Conservation (phyloP, 164 flowering plant genomes). For the Taxillus chinensis region DNA sequence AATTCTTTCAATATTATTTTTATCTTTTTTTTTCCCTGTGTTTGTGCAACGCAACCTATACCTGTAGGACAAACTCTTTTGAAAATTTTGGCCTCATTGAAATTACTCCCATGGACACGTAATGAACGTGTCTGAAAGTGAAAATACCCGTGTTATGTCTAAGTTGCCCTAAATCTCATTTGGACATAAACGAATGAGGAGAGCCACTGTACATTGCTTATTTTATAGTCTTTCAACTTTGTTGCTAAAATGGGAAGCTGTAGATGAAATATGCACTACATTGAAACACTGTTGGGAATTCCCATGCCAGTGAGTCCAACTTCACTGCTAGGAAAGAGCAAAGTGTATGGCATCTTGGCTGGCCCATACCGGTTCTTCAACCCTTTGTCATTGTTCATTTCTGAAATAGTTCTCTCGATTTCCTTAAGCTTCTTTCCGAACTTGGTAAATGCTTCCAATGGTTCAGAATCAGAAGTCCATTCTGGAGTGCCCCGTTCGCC, state of each 20-base stretch:
- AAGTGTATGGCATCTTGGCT: constrained; percentile 31
- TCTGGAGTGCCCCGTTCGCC: constrained; percentile 7
- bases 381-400: constrained; percentile 19
- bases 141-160: too few species aligned
- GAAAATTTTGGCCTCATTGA: too few species aligned
- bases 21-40: too few species aligned
- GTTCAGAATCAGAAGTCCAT: constrained; percentile 28
- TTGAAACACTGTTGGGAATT: constrained; percentile 41
- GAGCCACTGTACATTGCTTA: too few species aligned
- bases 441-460: constrained; percentile 26
- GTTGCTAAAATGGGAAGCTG: not conserved
- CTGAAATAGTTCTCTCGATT: constrained; percentile 19
- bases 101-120: too few species aligned
- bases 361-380: constrained; percentile 37
- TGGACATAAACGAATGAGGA: too few species aligned
- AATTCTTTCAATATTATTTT: too few species aligned
- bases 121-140: too few species aligned
- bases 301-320: constrained; percentile 37
- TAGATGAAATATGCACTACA: not conserved
- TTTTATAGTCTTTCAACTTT: too few species aligned
- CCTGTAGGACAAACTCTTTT: too few species aligned
- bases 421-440: constrained; percentile 25
- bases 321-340: constrained; percentile 28
- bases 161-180: too few species aligned
- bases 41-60: too few species aligned